Conservation (phyloP, 1,284 basidiomycete genomes). For the Cryptococcus sp. region DNA sequence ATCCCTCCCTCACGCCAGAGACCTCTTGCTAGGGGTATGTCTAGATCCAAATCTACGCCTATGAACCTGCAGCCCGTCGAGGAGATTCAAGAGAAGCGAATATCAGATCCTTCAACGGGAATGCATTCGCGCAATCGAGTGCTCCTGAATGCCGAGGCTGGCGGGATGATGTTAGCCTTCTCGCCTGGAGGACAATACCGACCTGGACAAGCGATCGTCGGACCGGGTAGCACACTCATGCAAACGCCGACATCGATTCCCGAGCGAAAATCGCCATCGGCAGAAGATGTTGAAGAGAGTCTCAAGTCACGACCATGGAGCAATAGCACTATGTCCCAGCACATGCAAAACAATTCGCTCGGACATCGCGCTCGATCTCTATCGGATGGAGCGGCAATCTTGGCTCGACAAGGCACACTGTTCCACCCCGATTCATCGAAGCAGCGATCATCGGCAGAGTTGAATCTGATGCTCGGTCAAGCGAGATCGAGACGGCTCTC, state of each 20-base stretch:
- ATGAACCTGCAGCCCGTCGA: slow-evolving; percentile 6
- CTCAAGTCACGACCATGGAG: slow-evolving; percentile 27
- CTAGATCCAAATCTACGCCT: not conserved
- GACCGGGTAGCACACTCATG: slow-evolving; percentile 13
- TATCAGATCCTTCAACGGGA: slow-evolving; percentile 22
- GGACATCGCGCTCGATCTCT: slow-evolving; percentile 25
- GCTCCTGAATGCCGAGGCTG: slow-evolving; percentile 30
- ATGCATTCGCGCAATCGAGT: slow-evolving; percentile 35
- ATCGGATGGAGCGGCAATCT: slow-evolving; percentile 42
- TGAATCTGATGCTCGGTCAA: slow-evolving; percentile 43
- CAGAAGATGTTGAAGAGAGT: slow-evolving; percentile 7
- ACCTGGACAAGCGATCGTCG: slow-evolving; percentile 18
- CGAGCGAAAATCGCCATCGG: not conserved
- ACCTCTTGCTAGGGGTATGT: not conserved
- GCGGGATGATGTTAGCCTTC: slow-evolving; percentile 35
- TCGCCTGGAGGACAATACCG: slow-evolving; percentile 22
- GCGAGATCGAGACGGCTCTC: slow-evolving; percentile 30
- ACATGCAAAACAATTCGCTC: slow-evolving; percentile 5
- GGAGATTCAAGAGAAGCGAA: slow-evolving; percentile 6
- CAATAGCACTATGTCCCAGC: slow-evolving; percentile 20
- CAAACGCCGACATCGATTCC: slow-evolving; percentile 9
- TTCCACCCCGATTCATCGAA: slow-evolving; percentile 39
- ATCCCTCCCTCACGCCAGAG: no score
- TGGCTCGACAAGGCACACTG: slow-evolving; percentile 44
- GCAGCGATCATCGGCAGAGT: slow-evolving; percentile 39